Evolutionary conservation across 352 stramenopile genomes (phyloP).

Genomic region (Thraustochytrium striatum): DNA sequence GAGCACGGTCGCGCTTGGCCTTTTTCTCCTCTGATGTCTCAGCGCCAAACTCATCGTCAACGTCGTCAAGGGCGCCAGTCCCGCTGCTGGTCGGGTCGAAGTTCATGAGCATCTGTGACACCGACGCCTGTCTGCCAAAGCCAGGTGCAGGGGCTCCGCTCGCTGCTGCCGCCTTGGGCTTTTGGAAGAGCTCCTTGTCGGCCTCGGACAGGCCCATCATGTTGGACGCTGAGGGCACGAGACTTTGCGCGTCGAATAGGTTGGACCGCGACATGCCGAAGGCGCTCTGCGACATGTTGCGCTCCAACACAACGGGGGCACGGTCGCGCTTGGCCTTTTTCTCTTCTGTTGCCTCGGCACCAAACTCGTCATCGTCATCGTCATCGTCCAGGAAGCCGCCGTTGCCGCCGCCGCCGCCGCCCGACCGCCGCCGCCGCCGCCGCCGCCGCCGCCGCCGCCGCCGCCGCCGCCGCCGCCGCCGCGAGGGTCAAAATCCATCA

Average conservation of each 20-base stretch:
- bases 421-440: too few species aligned
- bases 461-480: too few species aligned
- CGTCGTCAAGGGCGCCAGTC: not conserved
- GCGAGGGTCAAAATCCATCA: too few species aligned
- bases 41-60: not conserved
- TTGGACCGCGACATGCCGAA: not conserved
- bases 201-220: not conserved
- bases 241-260: not conserved
- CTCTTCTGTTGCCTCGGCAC: not conserved
- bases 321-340: too few species aligned
- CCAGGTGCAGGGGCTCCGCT: not conserved
- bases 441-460: too few species aligned
- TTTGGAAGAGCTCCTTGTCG: not conserved
- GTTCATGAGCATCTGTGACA: too few species aligned
- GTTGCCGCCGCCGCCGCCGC: too few species aligned
- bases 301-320: not conserved
- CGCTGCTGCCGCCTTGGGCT: not conserved
- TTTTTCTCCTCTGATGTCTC: not conserved
- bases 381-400: too few species aligned
- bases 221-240: not conserved
- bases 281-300: not conserved
- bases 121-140: too few species aligned
- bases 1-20: too few species aligned
- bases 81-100: too few species aligned
- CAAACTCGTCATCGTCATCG: not conserved